Evolutionary conservation across 2,329 filamentous ascomycete genomes (phyloP), one percentile per base, ranked within the genome.

Genomic region (Pseudocercospora pini-densiflorae): DNA sequence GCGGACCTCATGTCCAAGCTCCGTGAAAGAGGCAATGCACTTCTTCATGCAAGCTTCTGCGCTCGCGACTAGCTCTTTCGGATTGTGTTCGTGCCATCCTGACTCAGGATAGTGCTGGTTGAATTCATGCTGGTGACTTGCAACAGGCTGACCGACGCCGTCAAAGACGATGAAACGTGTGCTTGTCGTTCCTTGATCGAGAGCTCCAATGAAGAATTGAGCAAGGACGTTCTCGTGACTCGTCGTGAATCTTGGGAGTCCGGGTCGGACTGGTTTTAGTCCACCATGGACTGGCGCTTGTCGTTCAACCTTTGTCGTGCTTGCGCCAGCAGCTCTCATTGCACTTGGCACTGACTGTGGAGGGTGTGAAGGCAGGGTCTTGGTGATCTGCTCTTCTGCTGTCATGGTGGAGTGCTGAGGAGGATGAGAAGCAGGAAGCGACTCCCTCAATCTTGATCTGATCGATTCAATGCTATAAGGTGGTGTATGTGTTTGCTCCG

Each of bases 141-240:
- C 92, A 49, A 95, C 87, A 3, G 92, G 91, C 64, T 90, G 88
- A 60, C 93, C 93, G 36, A 87, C 82, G 70, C 88, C 88, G 79
- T 97, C 89, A 81, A 97, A 97, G 77, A 97, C 94, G 73, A 97
- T 87, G 80, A 97, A 97, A 49, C 93, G 88, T 45, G 93, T 92
- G 66, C 91, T 94, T 29, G 93, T 97, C 12, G 93, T 97, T 66
- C 93, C 93, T 76, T 96, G 92, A 77, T 97, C 93, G 76, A 97
- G 94, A 70, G 91, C 92, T 65, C 93, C 93, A 68, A 97, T 90
- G 75, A 92, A 97, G 81, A 87, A 74, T 40, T 72, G 68, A n/a
- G 72, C 65, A 7, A 78, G 68, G 12, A 76, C 72, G 55, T 77
- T 76, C 59, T 78, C 76, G 65, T 77, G 74, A 49, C 71, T 75